These are phyloP conservation scores for Kuraishia molischiana DNA, from an alignment of 805 yeast species.

Conservation along the genomic window DNA sequence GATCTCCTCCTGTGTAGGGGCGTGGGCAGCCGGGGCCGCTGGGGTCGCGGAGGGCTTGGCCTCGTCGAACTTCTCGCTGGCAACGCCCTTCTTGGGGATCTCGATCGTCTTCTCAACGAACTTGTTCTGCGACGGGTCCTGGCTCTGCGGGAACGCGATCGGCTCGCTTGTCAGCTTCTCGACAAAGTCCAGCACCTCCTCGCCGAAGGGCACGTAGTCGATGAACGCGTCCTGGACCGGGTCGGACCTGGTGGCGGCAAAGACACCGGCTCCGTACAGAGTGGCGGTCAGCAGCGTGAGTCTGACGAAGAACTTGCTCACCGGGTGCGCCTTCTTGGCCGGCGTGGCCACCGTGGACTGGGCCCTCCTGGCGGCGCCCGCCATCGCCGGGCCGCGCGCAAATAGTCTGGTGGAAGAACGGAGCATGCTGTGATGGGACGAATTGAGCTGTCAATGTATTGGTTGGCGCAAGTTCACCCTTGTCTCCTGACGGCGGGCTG, in stretches of 20 bases:
- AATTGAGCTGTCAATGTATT: too few relatives aligned
- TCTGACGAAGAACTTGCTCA: slow-evolving; percentile 16
- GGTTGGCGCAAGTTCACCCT: neutral
- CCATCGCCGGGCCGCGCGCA: too few relatives aligned
- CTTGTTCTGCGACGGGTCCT: slow-evolving; percentile 16
- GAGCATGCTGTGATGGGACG: too few relatives aligned
- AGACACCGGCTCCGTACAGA: slow-evolving; percentile 52
- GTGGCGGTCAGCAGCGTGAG: slow-evolving; percentile 14
- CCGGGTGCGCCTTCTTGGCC: slow-evolving; percentile 12
- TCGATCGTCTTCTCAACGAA: slow-evolving; percentile 27
- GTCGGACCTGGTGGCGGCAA: slow-evolving; percentile 44
- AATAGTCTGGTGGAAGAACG: too few relatives aligned
- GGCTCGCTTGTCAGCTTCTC: slow-evolving; percentile 21
- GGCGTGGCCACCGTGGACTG: slow-evolving; percentile 5
- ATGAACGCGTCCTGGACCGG: slow-evolving; percentile 52
- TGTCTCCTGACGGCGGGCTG: too few relatives aligned
- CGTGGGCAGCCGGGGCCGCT: slow-evolving; percentile 6
- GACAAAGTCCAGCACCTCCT: slow-evolving; percentile 36
- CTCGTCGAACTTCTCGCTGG: slow-evolving; percentile 19
- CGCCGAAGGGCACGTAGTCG: slow-evolving; percentile 58
- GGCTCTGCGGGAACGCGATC: slow-evolving; percentile 15
- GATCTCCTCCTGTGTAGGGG: slow-evolving; percentile 7
- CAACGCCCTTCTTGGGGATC: slow-evolving; percentile 29
- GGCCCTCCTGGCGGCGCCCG: slow-evolving; percentile 4
- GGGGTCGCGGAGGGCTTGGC: neutral